Evolutionary conservation across 306 rosid genomes (phyloP).

Genomic region (Rosa persica): DNA sequence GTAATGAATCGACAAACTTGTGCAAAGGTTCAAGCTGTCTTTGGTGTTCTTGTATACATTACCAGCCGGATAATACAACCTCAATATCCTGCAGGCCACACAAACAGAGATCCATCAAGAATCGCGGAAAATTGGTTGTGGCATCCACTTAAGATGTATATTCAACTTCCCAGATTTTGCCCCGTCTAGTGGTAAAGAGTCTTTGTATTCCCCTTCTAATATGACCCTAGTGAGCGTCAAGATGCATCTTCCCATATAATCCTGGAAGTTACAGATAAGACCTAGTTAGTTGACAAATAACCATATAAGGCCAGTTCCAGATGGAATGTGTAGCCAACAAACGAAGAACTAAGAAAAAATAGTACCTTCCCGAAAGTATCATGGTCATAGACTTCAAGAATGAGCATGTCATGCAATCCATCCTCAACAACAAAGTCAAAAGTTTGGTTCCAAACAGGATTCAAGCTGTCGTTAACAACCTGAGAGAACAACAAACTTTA

Average conservation of each 20-base stretch:
- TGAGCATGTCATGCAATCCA: conserved; percentile 93
- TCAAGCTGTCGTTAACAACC: conserved; percentile 89
- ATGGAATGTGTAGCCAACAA: neutral
- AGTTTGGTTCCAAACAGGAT: conserved; percentile 98
- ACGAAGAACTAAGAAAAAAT: conserved; percentile 1
- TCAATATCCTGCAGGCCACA: neutral
- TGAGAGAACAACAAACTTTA: conserved; percentile 32
- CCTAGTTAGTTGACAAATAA: conserved; percentile 7
- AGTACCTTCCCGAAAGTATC: conserved; percentile 97
- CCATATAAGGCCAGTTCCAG: neutral
- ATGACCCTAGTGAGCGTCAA: conserved; percentile 85
- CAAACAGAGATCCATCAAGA: conserved; percentile 33
- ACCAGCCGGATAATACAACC: neutral
- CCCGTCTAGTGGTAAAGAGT: conserved; percentile 65
- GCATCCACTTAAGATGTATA: conserved; percentile 87
- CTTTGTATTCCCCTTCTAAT: conserved; percentile 84
- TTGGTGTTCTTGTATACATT: conserved; percentile 14
- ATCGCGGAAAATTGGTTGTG: conserved; percentile 87
- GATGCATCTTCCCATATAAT: conserved; percentile 90
- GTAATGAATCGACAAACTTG: conserved; percentile 5
- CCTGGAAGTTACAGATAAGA: conserved; percentile 42
- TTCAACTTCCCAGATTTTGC: conserved; percentile 83
- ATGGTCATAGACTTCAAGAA: conserved; percentile 87
- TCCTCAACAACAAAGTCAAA: conserved; percentile 96
- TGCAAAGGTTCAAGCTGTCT: neutral